Evolutionary conservation across 2,329 filamentous ascomycete species (phyloP), one percentile per base, ranked within the genome.

Genomic region (Fusarium drepaniforme): DNA sequence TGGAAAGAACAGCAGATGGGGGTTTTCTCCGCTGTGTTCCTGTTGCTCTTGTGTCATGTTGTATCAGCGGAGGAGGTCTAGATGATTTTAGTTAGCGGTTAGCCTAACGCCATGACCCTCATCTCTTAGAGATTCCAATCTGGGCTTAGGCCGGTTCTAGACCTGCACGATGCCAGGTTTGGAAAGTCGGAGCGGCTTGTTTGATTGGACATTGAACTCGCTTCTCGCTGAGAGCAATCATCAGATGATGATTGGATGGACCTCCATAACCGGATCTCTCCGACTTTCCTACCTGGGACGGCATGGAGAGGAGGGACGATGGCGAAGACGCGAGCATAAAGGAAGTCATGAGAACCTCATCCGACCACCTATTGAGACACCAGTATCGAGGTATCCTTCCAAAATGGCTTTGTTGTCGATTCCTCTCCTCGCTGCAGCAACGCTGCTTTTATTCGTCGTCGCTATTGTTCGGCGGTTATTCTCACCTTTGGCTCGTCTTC

Each of bases 51-150:
- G 3, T 46, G 23, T 49, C 23, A 49, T 49, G 23, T 12, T 49
- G 23, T 49, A 49, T 49, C 44, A 18, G 23, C 15, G 23, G 23
- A 49, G 15, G 44, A 18, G 44, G 44, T 49, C 44, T 18, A 49
- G 44, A 49, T 7, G 44, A 49, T 49, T 2, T 13, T 44, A n/a
- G 40, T 42, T 15, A 8, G 13, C 6, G 21, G 42, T 23, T 46
- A 46, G 44, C 8, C 1, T 3, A 49, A 49, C 44, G 23, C 44
- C 15, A 49, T 28, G 44, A 28, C 44, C 23, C 44, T 49, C 68
- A 72, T 74, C 71, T 74, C 72, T 72, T 74, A n/a, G 6, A 74
- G 56, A 72, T 74, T 75, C 72, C 71, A 46, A 42, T 75, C 63
- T 35, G 2, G 62, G 63, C 28, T 37, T 49, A 49, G 44, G 1